Conservation (phyloP, 768 basidiomycete species). For the Mycena vitilis region DNA sequence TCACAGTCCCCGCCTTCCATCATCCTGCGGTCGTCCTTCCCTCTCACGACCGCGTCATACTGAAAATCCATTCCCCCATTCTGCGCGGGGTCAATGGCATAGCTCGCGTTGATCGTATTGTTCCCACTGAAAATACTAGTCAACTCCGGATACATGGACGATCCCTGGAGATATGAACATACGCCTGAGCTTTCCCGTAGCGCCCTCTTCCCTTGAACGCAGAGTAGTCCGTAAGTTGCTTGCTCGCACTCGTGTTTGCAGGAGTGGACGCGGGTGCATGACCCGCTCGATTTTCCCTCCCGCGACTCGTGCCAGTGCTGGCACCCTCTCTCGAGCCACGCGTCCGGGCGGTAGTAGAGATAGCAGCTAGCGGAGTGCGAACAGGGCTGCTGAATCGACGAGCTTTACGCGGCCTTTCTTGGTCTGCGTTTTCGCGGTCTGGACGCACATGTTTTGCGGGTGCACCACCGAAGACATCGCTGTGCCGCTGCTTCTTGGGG, state of each 20-base stretch:
- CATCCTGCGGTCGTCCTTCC: conserved; percentile 67
- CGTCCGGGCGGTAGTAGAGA: background rate
- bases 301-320: conserved; percentile 33
- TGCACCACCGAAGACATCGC: conserved; percentile 12
- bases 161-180: conserved; percentile 3
- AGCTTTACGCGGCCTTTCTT: conserved; percentile 30
- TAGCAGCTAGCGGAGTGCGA: conserved; percentile 18
- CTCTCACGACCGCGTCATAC: conserved; percentile 83
- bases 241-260: conserved; percentile 37
- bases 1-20: conserved; percentile 87
- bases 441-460: background rate
- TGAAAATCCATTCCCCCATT: conserved; percentile 77
- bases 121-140: conserved; percentile 40
- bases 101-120: conserved; percentile 70
- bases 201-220: conserved; percentile 70
- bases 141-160: background rate
- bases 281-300: conserved; percentile 38
- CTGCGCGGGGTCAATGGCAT: conserved; percentile 70
- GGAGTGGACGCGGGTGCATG: conserved; percentile 38
- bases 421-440: conserved; percentile 16
- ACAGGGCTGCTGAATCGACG: conserved; percentile 33
- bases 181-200: conserved; percentile 55
- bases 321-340: conserved; percentile 14
- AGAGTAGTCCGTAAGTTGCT: conserved; percentile 53
- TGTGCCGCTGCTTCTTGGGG: conserved; percentile 25